These are phyloP conservation scores for Mortierella sp. DNA, from an alignment of 371 early-diverging fungal genomes.

Conservation along the genomic window DNA sequence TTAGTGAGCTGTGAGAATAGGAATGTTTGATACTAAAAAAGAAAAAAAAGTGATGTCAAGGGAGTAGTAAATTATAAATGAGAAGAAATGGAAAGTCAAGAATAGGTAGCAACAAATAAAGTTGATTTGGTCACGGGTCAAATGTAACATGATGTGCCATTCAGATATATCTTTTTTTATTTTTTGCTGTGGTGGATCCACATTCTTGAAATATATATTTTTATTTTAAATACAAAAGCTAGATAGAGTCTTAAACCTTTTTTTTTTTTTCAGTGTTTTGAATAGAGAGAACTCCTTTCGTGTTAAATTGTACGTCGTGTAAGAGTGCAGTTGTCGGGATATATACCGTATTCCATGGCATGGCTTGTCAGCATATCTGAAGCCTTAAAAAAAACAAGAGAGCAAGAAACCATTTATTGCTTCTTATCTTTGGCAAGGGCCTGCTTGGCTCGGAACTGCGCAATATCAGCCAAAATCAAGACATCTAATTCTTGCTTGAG, in stretches of 20 bases:
- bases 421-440: slow-evolving; percentile 44
- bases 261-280: too few relatives aligned
- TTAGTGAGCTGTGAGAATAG: not conserved
- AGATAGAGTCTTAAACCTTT: too few relatives aligned
- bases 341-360: not conserved
- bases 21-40: not conserved
- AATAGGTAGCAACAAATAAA: too few relatives aligned
- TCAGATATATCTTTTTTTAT: not conserved
- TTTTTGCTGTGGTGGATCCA: too few relatives aligned
- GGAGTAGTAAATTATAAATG: too few relatives aligned
- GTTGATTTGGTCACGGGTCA: not conserved
- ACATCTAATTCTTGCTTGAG: slow-evolving; percentile 73
- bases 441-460: slow-evolving; percentile 67
- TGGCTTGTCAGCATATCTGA: not conserved
- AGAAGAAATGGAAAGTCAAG: too few relatives aligned
- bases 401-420: slow-evolving; percentile 18
- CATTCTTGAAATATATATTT: too few relatives aligned
- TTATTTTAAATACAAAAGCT: too few relatives aligned
- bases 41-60: not conserved
- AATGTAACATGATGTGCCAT: not conserved
- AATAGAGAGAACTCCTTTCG: too few relatives aligned
- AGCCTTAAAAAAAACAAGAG: not conserved
- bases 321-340: not conserved
- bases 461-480: slow-evolving; percentile 73
- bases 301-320: too few relatives aligned